Percentiles rank a stretch among this genome's conserved stretches.
These are phyloP conservation scores for Chimonanthus salicifolius DNA, from an alignment of 164 flowering plant species.

Conservation along the genomic window DNA sequence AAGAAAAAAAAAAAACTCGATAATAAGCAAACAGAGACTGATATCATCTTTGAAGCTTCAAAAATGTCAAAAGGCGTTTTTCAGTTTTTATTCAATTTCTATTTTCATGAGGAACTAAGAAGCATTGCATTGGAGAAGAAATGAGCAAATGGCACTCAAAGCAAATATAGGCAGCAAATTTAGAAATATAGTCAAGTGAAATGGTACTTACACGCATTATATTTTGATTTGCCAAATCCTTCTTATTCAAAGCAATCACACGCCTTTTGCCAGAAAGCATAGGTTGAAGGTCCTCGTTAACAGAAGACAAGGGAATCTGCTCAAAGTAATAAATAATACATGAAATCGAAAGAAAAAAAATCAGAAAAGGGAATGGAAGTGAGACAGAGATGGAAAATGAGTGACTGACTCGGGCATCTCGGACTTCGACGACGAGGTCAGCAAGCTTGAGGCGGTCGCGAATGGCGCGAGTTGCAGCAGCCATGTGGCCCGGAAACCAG, in stretches of 20 bases:
- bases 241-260: slow-evolving; percentile 86
- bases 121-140: too few relatives aligned
- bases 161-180: too few relatives aligned
- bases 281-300: slow-evolving; percentile 67
- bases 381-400: neutral
- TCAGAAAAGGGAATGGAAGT: neutral
- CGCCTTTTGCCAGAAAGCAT: slow-evolving; percentile 64
- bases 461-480: slow-evolving; percentile 90
- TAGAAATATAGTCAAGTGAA: neutral
- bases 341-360: neutral
- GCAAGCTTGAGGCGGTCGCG: slow-evolving; percentile 80
- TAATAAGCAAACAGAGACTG: too few relatives aligned
- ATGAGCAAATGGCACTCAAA: too few relatives aligned
- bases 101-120: too few relatives aligned
- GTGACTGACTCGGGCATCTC: slow-evolving; percentile 69
- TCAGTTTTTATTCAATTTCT: too few relatives aligned
- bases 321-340: slow-evolving; percentile 1
- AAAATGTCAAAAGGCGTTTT: too few relatives aligned
- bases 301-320: slow-evolving; percentile 87
- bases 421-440: slow-evolving; percentile 90
- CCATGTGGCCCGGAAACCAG: slow-evolving; percentile 99
- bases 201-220: slow-evolving; percentile 54
- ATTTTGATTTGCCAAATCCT: slow-evolving; percentile 84
- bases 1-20: too few relatives aligned
- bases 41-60: too few relatives aligned